phyloP scores from a whole-genome alignment of 2,329 filamentous ascomycete species.

The Ceratocystis cacaofunesta region DNA sequence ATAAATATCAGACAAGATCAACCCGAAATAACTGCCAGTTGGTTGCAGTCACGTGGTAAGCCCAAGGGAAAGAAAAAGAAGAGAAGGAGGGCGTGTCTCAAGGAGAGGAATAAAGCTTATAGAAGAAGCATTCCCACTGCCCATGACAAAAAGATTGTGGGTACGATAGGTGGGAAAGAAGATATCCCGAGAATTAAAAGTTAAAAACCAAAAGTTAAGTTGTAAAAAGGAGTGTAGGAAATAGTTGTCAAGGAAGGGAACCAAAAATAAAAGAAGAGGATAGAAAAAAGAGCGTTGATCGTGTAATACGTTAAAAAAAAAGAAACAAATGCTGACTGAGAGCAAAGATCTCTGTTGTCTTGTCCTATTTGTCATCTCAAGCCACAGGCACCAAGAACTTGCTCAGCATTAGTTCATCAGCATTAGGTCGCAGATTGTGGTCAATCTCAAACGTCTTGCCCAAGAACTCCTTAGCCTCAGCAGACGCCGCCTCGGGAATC shows the following conservation, averaged over 20 bases:
- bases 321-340: background rate
- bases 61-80: background rate
- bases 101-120: background rate
- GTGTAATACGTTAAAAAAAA: slow-evolving; percentile 2
- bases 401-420: slow-evolving; percentile 76
- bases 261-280: background rate
- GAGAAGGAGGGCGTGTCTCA: background rate
- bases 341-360: too few species aligned
- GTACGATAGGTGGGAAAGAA: background rate
- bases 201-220: slow-evolving; percentile 9
- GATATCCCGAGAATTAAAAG: background rate
- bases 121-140: background rate
- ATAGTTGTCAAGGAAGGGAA: background rate
- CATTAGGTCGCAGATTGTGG: slow-evolving; percentile 78
- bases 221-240: slow-evolving; percentile 9
- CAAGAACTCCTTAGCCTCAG: slow-evolving; percentile 72
- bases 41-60: background rate
- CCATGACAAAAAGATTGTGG: background rate
- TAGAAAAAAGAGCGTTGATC: background rate
- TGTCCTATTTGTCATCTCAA: background rate
- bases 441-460: slow-evolving; percentile 89
- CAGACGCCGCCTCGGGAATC: slow-evolving; percentile 72
- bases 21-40: too few species aligned
- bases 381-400: slow-evolving; percentile 63
- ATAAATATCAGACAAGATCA: background rate